Conservation (phyloP, 257 asterid species). For the Leonotis leonurus region DNA sequence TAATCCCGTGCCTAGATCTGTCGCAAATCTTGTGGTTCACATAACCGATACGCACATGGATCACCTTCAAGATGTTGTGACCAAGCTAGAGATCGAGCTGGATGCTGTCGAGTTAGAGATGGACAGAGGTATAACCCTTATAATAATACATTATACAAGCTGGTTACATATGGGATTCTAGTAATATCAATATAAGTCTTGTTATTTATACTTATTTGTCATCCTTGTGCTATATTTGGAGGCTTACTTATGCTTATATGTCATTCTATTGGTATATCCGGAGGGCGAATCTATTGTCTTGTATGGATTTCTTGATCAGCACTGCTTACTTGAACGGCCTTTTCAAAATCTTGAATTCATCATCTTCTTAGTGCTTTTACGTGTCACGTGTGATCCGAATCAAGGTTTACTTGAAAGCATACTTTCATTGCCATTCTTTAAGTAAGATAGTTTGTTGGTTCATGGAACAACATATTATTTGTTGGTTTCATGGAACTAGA, state of each 20-base stretch:
- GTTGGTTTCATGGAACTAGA: too few relatives aligned
- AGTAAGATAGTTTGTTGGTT: not conserved
- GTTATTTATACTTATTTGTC: not conserved
- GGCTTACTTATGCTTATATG: not conserved
- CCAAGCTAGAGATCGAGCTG: slow-evolving; percentile 88
- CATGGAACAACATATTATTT: not conserved
- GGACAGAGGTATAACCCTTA: slow-evolving; percentile 61
- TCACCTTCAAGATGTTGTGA: slow-evolving; percentile 90
- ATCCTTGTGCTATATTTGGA: not conserved
- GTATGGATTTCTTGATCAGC: not conserved
- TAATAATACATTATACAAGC: slow-evolving; percentile 1
- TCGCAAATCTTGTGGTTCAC: slow-evolving; percentile 83
- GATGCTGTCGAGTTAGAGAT: slow-evolving; percentile 79
- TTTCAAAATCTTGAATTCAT: not conserved
- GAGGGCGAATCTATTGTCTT: not conserved
- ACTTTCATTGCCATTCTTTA: not conserved
- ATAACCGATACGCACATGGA: slow-evolving; percentile 88
- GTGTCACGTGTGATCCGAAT: not conserved
- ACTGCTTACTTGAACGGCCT: not conserved
- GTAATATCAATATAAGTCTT: not conserved
- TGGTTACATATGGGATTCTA: not conserved
- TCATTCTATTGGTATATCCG: not conserved
- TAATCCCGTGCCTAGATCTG: slow-evolving; percentile 88
- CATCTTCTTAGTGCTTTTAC: not conserved
- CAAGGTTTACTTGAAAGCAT: not conserved